Evolutionary conservation across 192 early-diverging fungal species (phyloP).

Genomic region (Coemansia sp.): DNA sequence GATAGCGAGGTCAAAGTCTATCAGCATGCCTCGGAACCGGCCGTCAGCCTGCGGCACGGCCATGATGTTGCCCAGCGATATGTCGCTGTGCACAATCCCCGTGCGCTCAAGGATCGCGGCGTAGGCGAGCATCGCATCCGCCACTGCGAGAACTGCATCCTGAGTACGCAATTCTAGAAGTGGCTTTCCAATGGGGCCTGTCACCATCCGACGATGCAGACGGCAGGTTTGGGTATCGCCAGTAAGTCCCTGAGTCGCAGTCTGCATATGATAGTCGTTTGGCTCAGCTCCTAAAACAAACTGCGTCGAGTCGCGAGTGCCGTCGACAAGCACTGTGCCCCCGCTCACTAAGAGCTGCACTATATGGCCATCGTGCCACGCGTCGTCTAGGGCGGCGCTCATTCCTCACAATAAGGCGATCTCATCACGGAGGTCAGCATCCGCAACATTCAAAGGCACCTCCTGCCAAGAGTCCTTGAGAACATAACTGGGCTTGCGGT

Average conservation of each 20-base stretch:
- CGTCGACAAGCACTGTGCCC: conserved; percentile 38
- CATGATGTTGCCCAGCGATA: conserved; percentile 54
- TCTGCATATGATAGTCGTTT: too few species aligned
- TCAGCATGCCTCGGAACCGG: conserved; percentile 43
- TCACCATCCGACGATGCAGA: conserved; percentile 49
- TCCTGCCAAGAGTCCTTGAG: conserved; percentile 57
- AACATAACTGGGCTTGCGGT: conserved; percentile 13
- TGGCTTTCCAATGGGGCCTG: conserved; percentile 38
- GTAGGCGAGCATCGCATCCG: conserved; percentile 49
- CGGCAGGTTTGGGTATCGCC: background rate
- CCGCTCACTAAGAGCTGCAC: conserved; percentile 41
- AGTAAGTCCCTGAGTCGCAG: background rate
- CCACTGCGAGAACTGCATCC: conserved; percentile 37
- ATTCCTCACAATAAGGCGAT: conserved; percentile 37
- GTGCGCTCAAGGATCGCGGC: conserved; percentile 21
- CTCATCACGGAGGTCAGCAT: conserved; percentile 23
- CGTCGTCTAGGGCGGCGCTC: conserved; percentile 29
- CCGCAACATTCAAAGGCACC: conserved; percentile 8
- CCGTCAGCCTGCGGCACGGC: conserved; percentile 25
- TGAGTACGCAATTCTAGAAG: conserved; percentile 26
- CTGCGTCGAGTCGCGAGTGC: conserved; percentile 24
- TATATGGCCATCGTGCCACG: background rate
- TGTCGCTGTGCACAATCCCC: conserved; percentile 48
- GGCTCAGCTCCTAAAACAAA: too few species aligned
- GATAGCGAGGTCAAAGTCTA: conserved; percentile 50